Conservation (phyloP, 306 rosid species). For the Mimosa bimucronata region DNA sequence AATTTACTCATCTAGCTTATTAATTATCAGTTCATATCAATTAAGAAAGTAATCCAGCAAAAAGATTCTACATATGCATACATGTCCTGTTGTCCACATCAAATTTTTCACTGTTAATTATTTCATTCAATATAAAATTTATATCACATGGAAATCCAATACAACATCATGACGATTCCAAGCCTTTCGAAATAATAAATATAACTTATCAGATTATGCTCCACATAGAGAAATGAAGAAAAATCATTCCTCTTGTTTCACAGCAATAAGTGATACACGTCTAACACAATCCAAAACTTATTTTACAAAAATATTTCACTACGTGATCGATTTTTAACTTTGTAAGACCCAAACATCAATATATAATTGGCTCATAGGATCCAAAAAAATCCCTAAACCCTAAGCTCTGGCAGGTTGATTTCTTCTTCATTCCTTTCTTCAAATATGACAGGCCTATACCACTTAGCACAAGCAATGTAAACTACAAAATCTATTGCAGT, state of each 20-base stretch:
- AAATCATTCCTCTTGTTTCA: slow-evolving; percentile 1
- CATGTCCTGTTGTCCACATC: neutral
- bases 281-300: neutral
- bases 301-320: neutral
- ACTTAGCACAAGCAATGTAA: slow-evolving; percentile 63
- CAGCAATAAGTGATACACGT: neutral
- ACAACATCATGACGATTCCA: neutral
- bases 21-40: neutral
- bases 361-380: neutral
- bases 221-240: neutral
- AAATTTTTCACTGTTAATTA: neutral
- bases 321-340: neutral
- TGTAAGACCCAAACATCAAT: neutral
- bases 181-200: neutral
- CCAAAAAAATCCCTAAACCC: slow-evolving; percentile 18
- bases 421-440: slow-evolving; percentile 44
- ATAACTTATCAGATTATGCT: neutral
- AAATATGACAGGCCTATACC: slow-evolving; percentile 74
- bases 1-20: neutral
- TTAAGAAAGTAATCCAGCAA: neutral
- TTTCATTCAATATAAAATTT: neutral
- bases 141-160: neutral
- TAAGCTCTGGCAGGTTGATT: neutral
- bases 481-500: slow-evolving; percentile 57
- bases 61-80: neutral